Base-by-base conservation (phyloP, 345 rosid genomes). In the Aurinia saxatilis region DNA sequence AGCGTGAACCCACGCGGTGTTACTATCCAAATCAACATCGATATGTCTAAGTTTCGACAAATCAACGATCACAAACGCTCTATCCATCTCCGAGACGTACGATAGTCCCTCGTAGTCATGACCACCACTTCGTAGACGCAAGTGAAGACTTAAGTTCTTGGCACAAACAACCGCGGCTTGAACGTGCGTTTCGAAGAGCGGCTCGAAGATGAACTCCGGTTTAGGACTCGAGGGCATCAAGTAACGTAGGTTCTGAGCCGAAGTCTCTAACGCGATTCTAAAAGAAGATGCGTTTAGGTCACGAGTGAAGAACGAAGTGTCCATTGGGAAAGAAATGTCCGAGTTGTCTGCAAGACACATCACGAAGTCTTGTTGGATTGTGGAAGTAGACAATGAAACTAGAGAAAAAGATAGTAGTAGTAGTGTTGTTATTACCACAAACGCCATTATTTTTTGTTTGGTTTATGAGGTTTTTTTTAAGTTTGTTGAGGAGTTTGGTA, bases 71-170 rank as follows among this genome's bases (percentile, higher is more conserved):
- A 82, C 57, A 61, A 86, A 88, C 27, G 87, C 85, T 2, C 79
- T 47, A 37, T 80, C 84, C 31, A 65, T 66, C 72, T 78, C 67
- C 0, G 88, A 82, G 2, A 80, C 81, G n/a, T 82, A 88, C 1
- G 90, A 83, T 1, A 83, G 64, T 2, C 88, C 90, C 72, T 85
- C 92, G 6, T 80, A 85, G 70, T 86, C 91, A 64, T 82, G 93
- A 16, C 96, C 96, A 0, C 93, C 91, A 5, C 91, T 84, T 1
- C 89, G 81, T 36, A 82, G 50, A 65, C 85, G 75, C 34, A 86
- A 60, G 41, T 83, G 86, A 44, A 85, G 49, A 5, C 72, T 39
- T n/a, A 77, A 58, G 37, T 79, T 13, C 46, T 75, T 80, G 11
- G 85, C 74, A n/a, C 96, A 88, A 34, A 80, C 60, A 37, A 88